Evolutionary conservation across 2,329 filamentous ascomycete species (phyloP).

Genomic region (Pyrenophora tritici-repentis): DNA sequence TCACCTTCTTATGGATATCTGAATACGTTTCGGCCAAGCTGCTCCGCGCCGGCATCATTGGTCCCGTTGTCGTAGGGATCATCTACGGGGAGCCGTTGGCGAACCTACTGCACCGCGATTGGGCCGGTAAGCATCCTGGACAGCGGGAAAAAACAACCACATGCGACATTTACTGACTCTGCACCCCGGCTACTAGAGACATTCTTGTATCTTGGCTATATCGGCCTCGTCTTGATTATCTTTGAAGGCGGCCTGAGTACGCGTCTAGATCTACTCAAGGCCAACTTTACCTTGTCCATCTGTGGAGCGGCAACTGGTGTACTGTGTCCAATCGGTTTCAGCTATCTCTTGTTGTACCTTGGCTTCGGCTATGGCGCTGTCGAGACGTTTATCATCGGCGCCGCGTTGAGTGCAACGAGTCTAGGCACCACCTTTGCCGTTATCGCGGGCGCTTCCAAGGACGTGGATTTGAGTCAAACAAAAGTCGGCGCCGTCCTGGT

Average conservation of each 20-base stretch:
- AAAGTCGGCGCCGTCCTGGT: slow-evolving; percentile 50
- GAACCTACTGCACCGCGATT: slow-evolving; percentile 18
- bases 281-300: slow-evolving; percentile 52
- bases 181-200: slow-evolving; percentile 8
- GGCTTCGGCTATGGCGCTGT: slow-evolving; percentile 50
- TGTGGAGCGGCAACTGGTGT: slow-evolving; percentile 53
- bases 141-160: neutral
- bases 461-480: slow-evolving; percentile 51
- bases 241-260: slow-evolving; percentile 57
- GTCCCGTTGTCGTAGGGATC: slow-evolving; percentile 14
- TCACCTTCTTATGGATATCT: slow-evolving; percentile 16
- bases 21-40: slow-evolving; percentile 17
- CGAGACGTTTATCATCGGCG: slow-evolving; percentile 38
- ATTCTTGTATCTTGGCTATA: slow-evolving; percentile 55
- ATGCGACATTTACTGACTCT: slow-evolving; percentile 1
- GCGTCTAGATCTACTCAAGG: slow-evolving; percentile 53
- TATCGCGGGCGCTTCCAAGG: slow-evolving; percentile 38
- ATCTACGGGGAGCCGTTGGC: slow-evolving; percentile 16
- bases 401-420: slow-evolving; percentile 33
- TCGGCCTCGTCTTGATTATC: slow-evolving; percentile 57
- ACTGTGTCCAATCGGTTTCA: slow-evolving; percentile 49
- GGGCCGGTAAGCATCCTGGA: slow-evolving; percentile 1
- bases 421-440: slow-evolving; percentile 45
- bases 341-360: slow-evolving; percentile 48
- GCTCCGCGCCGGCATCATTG: slow-evolving; percentile 17